These are phyloP conservation scores for Wallacemonas sp. DNA, from an alignment of 208 protist species.

Conservation along the genomic window DNA sequence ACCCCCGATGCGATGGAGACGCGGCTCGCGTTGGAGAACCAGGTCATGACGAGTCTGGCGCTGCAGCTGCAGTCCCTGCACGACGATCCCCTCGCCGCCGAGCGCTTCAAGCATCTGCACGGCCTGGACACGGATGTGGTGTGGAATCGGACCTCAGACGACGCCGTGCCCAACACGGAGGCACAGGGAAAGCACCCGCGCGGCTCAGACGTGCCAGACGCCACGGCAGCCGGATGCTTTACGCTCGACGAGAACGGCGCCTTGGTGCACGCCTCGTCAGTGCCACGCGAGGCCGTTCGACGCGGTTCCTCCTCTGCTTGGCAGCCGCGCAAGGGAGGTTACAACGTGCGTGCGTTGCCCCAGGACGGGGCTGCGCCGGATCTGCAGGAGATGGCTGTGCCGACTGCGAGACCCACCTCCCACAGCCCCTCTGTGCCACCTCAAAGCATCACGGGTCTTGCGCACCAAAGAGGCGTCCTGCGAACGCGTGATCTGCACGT, in stretches of 20 bases:
- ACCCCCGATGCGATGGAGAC: slow-evolving; percentile 5
- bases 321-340: slow-evolving; percentile 7
- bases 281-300: neutral
- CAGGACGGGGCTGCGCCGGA: neutral
- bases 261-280: slow-evolving; percentile 16
- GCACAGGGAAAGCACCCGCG: neutral
- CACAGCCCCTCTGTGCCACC: neutral
- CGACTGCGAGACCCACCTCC: neutral
- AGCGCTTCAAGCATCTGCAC: slow-evolving; percentile 39
- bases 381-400: too few species aligned
- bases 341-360: slow-evolving; percentile 1
- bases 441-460: neutral
- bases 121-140: slow-evolving; percentile 13
- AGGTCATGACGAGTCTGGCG: slow-evolving; percentile 56
- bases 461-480: slow-evolving; percentile 11
- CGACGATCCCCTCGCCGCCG: slow-evolving; percentile 18
- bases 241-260: slow-evolving; percentile 57
- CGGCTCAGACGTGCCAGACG: neutral
- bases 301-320: neutral
- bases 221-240: slow-evolving; percentile 37
- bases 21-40: slow-evolving; percentile 34
- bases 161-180: neutral
- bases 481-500: slow-evolving; percentile 17
- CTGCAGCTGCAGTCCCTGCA: slow-evolving; percentile 55
- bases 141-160: neutral